These are phyloP conservation scores for Berberis vulgaris DNA, from an alignment of 164 flowering plant genomes.

Conservation along the genomic window DNA sequence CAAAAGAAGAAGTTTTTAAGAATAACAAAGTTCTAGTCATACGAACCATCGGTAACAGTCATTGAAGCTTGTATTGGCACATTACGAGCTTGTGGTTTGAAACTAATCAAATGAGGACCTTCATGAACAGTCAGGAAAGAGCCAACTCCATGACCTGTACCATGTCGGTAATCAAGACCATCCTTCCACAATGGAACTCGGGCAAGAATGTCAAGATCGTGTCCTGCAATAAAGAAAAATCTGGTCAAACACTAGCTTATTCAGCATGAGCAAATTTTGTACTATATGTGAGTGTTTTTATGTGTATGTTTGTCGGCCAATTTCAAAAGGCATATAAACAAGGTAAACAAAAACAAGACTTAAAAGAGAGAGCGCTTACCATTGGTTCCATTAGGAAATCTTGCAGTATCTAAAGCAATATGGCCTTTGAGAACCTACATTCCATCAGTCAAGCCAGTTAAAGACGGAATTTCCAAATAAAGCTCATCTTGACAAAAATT, in stretches of 20 bases:
- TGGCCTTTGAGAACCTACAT: constrained; percentile 96
- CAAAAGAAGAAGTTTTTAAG: not conserved
- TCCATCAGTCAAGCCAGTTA: constrained; percentile 11
- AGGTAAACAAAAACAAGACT: not conserved
- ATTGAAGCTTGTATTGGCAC: constrained; percentile 85
- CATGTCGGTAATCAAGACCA: constrained; percentile 99
- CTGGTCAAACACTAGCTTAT: not conserved
- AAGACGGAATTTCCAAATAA: constrained; percentile 2
- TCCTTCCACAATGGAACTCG: constrained; percentile 83
- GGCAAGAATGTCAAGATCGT: constrained; percentile 86
- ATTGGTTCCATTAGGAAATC: constrained; percentile 88
- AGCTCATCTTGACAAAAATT: not conserved
- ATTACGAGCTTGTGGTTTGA: constrained; percentile 69
- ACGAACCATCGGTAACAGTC: constrained; percentile 95
- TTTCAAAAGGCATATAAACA: not conserved
- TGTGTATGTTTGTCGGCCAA: not conserved
- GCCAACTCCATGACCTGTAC: constrained; percentile 98
- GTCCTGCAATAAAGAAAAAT: constrained; percentile 32
- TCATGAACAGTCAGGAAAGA: constrained; percentile 94
- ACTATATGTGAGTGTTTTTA: no score
- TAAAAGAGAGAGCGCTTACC: constrained; percentile 33
- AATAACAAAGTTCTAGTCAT: not conserved
- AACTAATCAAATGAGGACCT: constrained; percentile 93
- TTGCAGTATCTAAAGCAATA: constrained; percentile 74
- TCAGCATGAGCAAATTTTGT: no score